Base-by-base conservation (phyloP, 1,284 basidiomycete species). In the Sanguinoderma infundibulare region DNA sequence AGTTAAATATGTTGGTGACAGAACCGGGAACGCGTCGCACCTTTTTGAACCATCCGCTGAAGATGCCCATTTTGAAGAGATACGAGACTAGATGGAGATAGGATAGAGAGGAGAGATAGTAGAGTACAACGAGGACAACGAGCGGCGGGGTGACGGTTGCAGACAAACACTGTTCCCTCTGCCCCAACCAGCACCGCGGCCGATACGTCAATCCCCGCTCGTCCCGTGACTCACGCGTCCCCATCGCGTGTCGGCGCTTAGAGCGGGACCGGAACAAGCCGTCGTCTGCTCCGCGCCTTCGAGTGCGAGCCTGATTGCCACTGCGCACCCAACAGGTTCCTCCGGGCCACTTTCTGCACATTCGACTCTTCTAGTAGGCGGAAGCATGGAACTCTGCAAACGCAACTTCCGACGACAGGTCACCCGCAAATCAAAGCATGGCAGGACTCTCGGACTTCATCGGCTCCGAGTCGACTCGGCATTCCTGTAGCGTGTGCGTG, bases 41-140 rank as follows among this genome's bases (percentile, higher is more conserved):
- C 69, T 72, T 75, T 42, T 63, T 66, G 69, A 77, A 77, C 75
- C 73, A 77, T 50, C 66, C 59, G 55, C 62, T 64, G 36, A 77
- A 67, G 28, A 74, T 47, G 6, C 69, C 71, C 75, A 76, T 77
- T 26, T n/a, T 59, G 26, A 26, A 28, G 44, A 30, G 30, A 44
- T 5, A 20, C 50, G 28, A 22, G n/a, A 36, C 5, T 38, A 32
- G 40, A 51, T 22, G 39, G 2, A 51, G 35, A 54, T 9, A 26
- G 34, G 28, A 35, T 26, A 51, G 9, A 15, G 46, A 30, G 17
- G 22, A 17, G 53, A 55, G 30, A 36, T 32, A 40, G 42, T 66
- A 66, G 57, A 61, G 28, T 66, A 66, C 64, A 66, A 44, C n/a
- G 36, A 38, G 47, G 20, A 30, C 53, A 66, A 63, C 7, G 64